Conservation (phyloP, 306 rosid genomes). For the Trifolium repens region DNA sequence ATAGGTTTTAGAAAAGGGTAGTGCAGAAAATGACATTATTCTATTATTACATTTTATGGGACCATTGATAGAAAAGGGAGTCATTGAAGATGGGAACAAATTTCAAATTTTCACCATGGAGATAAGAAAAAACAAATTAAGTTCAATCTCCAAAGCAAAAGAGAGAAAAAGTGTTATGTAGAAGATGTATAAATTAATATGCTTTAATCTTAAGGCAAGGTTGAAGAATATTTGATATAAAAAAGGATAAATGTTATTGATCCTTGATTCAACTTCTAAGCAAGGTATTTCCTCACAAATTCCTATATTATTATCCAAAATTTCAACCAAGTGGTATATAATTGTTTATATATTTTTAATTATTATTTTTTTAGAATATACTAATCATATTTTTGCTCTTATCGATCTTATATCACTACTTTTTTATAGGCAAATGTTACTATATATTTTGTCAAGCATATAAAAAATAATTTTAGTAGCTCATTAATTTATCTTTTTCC, state of each 20-base stretch:
- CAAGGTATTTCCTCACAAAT: conserved; percentile 42
- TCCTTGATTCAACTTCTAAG: conserved; percentile 43
- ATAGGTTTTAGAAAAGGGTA: conserved; percentile 30
- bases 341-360: not conserved
- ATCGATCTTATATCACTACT: not conserved
- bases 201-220: conserved; percentile 29
- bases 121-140: not conserved
- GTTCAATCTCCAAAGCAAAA: conserved; percentile 24
- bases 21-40: conserved; percentile 36
- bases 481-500: no score
- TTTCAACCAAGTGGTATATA: not conserved
- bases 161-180: not conserved
- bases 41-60: conserved; percentile 39
- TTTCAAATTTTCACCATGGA: conserved; percentile 17
- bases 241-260: conserved; percentile 40
- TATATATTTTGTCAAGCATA: no score
- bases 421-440: no score
- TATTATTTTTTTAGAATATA: no score
- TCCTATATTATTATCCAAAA: not conserved
- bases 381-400: no score
- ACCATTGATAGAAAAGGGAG: conserved; percentile 38
- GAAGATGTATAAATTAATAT: not conserved
- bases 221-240: conserved; percentile 34
- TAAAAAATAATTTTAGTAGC: no score
- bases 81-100: conserved; percentile 46